phyloP scores from a whole-genome alignment of 148 eudicot species.

The Rhododendron henanense region DNA sequence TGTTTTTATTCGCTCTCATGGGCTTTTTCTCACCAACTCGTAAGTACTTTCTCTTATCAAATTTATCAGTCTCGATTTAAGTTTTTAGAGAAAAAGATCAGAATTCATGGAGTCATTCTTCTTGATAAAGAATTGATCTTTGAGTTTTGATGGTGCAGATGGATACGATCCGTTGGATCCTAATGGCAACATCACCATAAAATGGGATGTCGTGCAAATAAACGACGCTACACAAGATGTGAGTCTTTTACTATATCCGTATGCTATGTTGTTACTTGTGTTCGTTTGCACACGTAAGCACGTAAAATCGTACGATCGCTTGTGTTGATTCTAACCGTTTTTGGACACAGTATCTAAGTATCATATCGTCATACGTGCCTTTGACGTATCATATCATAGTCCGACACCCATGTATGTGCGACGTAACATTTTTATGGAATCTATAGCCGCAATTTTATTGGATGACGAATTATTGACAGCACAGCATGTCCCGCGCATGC shows the following conservation, averaged over 20 bases:
- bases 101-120: not conserved
- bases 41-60: slow-evolving; percentile 13
- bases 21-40: slow-evolving; percentile 20
- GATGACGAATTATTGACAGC: not conserved
- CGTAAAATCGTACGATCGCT: not conserved
- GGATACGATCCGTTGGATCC: slow-evolving; percentile 77
- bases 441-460: not conserved
- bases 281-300: not conserved
- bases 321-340: not conserved
- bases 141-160: slow-evolving; percentile 38
- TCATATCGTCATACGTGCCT: not conserved
- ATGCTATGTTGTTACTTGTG: not conserved
- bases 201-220: slow-evolving; percentile 64
- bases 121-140: not conserved
- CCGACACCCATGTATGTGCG: not conserved
- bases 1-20: slow-evolving; percentile 9
- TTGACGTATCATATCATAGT: not conserved
- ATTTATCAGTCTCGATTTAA: not conserved
- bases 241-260: slow-evolving; percentile 12
- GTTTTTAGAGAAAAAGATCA: too few relatives aligned
- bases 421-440: not conserved
- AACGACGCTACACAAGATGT: slow-evolving; percentile 37
- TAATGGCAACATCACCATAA: slow-evolving; percentile 71
- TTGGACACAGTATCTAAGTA: not conserved
- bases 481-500: too few relatives aligned